Conservation (phyloP, 192 early-diverging fungal genomes). For the Podila epigama region DNA sequence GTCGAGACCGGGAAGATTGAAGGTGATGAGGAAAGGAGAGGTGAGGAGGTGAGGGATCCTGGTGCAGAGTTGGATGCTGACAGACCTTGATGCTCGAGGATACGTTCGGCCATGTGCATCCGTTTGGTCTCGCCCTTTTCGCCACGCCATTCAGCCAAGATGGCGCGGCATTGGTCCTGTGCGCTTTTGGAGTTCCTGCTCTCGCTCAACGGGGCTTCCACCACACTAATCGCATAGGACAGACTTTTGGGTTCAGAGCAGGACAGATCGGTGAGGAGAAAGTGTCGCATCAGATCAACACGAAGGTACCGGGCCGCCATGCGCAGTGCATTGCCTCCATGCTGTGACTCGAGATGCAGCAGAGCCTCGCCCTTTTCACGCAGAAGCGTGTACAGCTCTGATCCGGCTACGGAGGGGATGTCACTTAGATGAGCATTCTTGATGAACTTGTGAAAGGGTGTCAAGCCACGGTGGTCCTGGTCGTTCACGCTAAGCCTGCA, state of each 20-base stretch:
- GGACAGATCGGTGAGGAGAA: constrained; percentile 31
- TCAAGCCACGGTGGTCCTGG: constrained; percentile 37
- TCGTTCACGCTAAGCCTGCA: constrained; percentile 38
- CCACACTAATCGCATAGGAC: constrained; percentile 19
- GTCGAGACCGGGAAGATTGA: neutral
- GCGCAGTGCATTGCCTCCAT: constrained; percentile 40
- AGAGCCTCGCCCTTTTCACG: constrained; percentile 30
- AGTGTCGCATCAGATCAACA: constrained; percentile 39
- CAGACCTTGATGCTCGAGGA: constrained; percentile 36
- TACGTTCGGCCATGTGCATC: constrained; percentile 45
- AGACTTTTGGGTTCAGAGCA: constrained; percentile 40
- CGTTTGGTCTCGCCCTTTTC: constrained; percentile 43
- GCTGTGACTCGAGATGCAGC: constrained; percentile 24
- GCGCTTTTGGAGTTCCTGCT: constrained; percentile 21
- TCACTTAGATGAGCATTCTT: constrained; percentile 36
- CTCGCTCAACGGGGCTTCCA: constrained; percentile 44
- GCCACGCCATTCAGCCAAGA: constrained; percentile 35
- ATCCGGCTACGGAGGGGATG: constrained; percentile 33
- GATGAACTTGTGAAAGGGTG: constrained; percentile 47
- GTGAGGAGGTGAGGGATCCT: constrained; percentile 4
- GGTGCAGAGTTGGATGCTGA: neutral
- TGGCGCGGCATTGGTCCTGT: constrained; percentile 19
- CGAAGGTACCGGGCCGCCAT: constrained; percentile 41
- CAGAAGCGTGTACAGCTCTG: constrained; percentile 35
- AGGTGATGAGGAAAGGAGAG: neutral